phyloP scores from a whole-genome alignment of 495 filamentous ascomycete genomes.

The Amniculicola lignicola region DNA sequence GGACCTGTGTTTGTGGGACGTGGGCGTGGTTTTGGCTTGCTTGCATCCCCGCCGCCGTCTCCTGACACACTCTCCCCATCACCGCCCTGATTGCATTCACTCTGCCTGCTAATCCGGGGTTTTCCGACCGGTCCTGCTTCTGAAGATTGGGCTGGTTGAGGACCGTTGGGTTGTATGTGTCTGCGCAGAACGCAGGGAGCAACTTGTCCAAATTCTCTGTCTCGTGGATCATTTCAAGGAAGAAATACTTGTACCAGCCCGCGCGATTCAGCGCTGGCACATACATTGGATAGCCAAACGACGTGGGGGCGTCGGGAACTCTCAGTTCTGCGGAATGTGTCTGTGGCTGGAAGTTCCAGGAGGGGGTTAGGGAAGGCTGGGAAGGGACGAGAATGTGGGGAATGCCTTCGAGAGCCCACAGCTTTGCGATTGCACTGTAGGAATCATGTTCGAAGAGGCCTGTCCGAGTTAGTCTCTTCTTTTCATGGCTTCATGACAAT shows the following conservation, averaged over 20 bases:
- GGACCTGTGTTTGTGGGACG: neutral
- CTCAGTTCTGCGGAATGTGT: constrained; percentile 7
- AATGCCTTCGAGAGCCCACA: constrained; percentile 29
- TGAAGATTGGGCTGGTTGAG: constrained; percentile 21
- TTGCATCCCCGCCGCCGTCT: constrained; percentile 15
- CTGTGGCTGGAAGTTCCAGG: constrained; percentile 20
- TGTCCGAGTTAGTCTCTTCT: too few species aligned
- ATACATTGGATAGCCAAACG: constrained; percentile 10
- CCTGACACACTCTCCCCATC: constrained; percentile 19
- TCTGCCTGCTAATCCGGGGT: neutral
- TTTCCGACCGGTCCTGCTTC: constrained; percentile 15
- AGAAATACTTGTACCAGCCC: constrained; percentile 33
- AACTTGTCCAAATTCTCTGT: constrained; percentile 18
- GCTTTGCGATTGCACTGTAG: constrained; percentile 14
- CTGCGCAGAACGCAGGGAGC: constrained; percentile 14
- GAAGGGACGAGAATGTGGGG: constrained; percentile 30
- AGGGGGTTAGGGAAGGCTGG: constrained; percentile 14
- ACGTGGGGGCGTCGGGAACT: neutral
- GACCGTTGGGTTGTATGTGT: constrained; percentile 20
- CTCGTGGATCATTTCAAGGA: constrained; percentile 21
- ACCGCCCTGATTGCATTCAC: constrained; percentile 7
- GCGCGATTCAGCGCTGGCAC: constrained; percentile 32
- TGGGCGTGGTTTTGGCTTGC: neutral
- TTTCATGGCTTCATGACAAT: too few species aligned
- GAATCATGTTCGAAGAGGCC: constrained; percentile 24